Percentiles rank a stretch among this genome's conserved stretches.
Evolutionary conservation across 2,329 filamentous ascomycete species (phyloP).

Genomic region (Colletotrichum abscissum): DNA sequence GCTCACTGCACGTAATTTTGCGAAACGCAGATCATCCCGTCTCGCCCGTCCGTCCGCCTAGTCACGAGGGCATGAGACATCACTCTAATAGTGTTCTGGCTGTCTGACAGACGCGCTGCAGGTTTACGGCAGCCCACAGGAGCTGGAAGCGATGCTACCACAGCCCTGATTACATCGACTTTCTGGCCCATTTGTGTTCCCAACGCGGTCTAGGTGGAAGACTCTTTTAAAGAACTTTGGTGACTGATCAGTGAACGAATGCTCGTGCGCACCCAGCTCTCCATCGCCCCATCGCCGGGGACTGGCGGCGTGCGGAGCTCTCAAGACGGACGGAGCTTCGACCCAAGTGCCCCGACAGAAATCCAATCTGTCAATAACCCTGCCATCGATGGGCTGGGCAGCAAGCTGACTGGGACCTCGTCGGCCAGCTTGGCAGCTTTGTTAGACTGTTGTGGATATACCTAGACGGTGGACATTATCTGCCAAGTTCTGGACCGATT

Average conservation of each 20-base stretch:
- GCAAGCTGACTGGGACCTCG: background rate
- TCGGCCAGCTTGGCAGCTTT: background rate
- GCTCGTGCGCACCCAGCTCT: background rate
- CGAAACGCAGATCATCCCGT: conserved; percentile 2
- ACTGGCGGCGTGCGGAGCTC: conserved; percentile 15
- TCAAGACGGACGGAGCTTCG: conserved; percentile 4
- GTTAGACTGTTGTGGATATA: background rate
- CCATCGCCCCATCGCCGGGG: background rate
- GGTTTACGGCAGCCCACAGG: background rate
- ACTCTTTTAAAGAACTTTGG: too few relatives aligned
- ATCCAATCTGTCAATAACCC: conserved; percentile 12
- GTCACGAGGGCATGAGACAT: background rate
- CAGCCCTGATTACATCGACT: background rate
- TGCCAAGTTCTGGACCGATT: background rate
- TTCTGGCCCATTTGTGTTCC: background rate
- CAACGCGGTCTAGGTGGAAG: background rate
- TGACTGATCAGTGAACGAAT: background rate
- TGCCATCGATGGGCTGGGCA: background rate
- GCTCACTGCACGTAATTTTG: conserved; percentile 10
- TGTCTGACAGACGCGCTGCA: background rate
- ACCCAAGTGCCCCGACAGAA: background rate
- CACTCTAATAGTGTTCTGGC: background rate
- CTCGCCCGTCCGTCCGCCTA: background rate
- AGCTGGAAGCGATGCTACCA: conserved; percentile 12
- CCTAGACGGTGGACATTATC: background rate